Conservation (phyloP, 2,329 filamentous ascomycete genomes). For the Monosporascus ibericus region DNA sequence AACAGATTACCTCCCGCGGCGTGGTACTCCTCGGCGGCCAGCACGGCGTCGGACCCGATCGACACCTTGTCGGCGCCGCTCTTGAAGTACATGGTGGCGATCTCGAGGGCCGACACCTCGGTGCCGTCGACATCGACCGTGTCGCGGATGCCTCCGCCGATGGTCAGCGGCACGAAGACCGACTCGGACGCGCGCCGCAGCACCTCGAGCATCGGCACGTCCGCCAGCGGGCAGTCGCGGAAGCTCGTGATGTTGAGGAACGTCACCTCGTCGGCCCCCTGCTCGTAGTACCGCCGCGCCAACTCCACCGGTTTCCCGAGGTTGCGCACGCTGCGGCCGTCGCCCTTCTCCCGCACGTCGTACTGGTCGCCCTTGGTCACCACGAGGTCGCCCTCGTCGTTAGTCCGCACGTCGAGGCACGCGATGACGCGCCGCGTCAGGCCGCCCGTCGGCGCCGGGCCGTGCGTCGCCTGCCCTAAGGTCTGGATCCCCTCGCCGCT, state of each 20-base stretch:
- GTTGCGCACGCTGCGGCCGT: conserved; percentile 69
- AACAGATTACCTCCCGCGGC: conserved; percentile 59
- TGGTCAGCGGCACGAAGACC: conserved; percentile 92
- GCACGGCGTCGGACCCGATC: conserved; percentile 90
- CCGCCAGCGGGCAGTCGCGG: conserved; percentile 86
- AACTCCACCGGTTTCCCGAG: conserved; percentile 95
- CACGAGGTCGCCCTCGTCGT: conserved; percentile 89
- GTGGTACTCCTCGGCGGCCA: conserved; percentile 88
- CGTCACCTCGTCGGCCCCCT: conserved; percentile 93
- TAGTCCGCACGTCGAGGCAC: conserved; percentile 90
- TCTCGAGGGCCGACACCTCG: conserved; percentile 80
- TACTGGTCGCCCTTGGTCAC: conserved; percentile 99
- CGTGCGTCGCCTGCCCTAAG: conserved; percentile 33
- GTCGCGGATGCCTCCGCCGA: conserved; percentile 92
- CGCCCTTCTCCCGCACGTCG: conserved; percentile 85
- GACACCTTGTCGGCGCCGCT: conserved; percentile 96
- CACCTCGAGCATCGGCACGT: conserved; percentile 94
- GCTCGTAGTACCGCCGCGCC: conserved; percentile 88
- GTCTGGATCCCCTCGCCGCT: conserved; percentile 57
- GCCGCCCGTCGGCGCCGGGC: conserved; percentile 47
- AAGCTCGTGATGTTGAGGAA: conserved; percentile 99
- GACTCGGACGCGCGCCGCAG: conserved; percentile 79
- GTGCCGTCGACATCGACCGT: conserved; percentile 84
- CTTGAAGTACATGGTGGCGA: conserved; percentile 96
- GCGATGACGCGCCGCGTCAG: conserved; percentile 92